These are phyloP conservation scores for Geosmithia putterillii DNA, from an alignment of 2,329 filamentous ascomycete genomes.

Conservation along the genomic window DNA sequence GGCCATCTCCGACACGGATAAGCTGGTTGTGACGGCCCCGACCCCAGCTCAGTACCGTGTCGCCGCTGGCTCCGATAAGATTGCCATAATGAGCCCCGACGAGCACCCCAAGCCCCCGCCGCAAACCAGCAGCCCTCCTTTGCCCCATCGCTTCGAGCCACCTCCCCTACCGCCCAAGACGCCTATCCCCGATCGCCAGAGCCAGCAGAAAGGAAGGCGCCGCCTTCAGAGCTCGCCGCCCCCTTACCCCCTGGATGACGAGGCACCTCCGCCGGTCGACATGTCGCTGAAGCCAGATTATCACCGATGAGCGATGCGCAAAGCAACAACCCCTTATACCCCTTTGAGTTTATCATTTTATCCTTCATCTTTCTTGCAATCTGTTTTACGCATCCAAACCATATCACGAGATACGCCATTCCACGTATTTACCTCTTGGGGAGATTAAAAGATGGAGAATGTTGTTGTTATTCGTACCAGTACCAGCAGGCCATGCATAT, in stretches of 20 bases:
- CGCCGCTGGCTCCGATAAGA: conserved; percentile 53
- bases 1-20: conserved; percentile 29
- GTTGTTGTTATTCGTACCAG: too few species aligned
- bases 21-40: conserved; percentile 42
- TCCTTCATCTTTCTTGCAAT: background rate
- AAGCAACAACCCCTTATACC: background rate
- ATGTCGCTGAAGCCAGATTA: conserved; percentile 77
- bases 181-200: conserved; percentile 42
- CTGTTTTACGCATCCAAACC: background rate
- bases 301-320: conserved; percentile 35
- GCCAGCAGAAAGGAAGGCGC: conserved; percentile 11
- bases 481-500: too few species aligned
- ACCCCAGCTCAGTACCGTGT: conserved; percentile 46
- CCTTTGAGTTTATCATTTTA: background rate
- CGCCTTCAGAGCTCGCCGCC: conserved; percentile 23
- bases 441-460: too few species aligned
- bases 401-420: background rate
- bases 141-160: conserved; percentile 35
- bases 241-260: conserved; percentile 73
- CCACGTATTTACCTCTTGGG: too few species aligned
- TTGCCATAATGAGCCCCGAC: conserved; percentile 48
- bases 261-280: conserved; percentile 73
- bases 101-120: conserved; percentile 34
- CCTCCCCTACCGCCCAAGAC: conserved; percentile 71
- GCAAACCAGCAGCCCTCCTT: conserved; percentile 15